Conservation (phyloP, 1,284 basidiomycete species). For the Singerocomus inundabilis region DNA sequence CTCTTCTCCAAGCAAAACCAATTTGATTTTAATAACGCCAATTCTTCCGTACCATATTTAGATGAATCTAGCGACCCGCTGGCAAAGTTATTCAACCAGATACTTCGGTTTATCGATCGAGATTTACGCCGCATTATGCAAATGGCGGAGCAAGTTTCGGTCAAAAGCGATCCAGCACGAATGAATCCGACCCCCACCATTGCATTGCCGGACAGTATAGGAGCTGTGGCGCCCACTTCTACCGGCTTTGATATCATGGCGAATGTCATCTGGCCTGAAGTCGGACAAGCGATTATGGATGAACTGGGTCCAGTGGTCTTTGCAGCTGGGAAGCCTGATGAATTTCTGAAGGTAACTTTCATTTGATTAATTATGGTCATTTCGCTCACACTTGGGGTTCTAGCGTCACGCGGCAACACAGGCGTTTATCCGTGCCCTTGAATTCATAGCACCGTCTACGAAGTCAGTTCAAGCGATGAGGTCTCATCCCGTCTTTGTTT, state of each 20-base stretch:
- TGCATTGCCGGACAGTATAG: neutral
- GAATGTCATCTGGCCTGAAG: slow-evolving; percentile 85
- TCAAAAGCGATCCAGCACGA: slow-evolving; percentile 41
- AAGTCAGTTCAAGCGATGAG: slow-evolving; percentile 72
- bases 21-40: slow-evolving; percentile 34
- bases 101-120: slow-evolving; percentile 78
- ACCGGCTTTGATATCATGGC: slow-evolving; percentile 78
- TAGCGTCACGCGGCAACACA: slow-evolving; percentile 84
- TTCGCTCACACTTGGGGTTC: slow-evolving; percentile 6
- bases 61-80: slow-evolving; percentile 68
- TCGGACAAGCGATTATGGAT: slow-evolving; percentile 76
- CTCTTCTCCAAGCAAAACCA: slow-evolving; percentile 53
- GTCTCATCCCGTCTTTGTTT: slow-evolving; percentile 62
- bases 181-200: slow-evolving; percentile 14
- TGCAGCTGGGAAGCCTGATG: slow-evolving; percentile 85
- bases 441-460: slow-evolving; percentile 77
- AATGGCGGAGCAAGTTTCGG: slow-evolving; percentile 65
- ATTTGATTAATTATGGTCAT: neutral
- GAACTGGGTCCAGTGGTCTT: slow-evolving; percentile 84
- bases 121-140: slow-evolving; percentile 73
- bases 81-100: slow-evolving; percentile 73
- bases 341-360: slow-evolving; percentile 74
- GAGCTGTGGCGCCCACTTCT: neutral
- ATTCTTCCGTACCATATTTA: slow-evolving; percentile 45
- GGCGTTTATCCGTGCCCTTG: slow-evolving; percentile 82